Evolutionary conservation across 164 flowering plant species (phyloP).

Genomic region (Nymphaea thermarum): DNA sequence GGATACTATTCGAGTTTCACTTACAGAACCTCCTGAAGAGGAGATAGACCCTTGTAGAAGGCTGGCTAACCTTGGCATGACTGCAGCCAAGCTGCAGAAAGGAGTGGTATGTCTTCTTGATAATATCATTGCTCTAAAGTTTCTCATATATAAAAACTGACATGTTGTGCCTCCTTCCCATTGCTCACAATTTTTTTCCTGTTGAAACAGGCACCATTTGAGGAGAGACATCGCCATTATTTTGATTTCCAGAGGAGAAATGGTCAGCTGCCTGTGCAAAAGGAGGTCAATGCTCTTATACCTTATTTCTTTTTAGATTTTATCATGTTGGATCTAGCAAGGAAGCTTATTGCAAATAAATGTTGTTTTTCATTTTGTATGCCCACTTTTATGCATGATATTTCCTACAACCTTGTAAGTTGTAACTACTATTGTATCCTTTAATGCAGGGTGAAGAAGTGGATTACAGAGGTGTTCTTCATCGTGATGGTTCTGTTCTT

Average conservation of each 20-base stretch:
- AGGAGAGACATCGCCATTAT: constrained; percentile 80
- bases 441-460: constrained; percentile 76
- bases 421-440: neutral
- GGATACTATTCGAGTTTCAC: constrained; percentile 93
- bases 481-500: constrained; percentile 98
- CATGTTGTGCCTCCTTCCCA: neutral
- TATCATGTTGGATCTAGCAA: no score
- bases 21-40: constrained; percentile 91
- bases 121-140: neutral
- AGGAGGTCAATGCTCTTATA: constrained; percentile 46
- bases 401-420: neutral
- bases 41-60: constrained; percentile 95
- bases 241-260: constrained; percentile 93
- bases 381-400: neutral
- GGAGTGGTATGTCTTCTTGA: constrained; percentile 70
- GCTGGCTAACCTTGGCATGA: constrained; percentile 85
- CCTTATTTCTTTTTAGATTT: no score
- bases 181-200: neutral
- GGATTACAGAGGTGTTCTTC: constrained; percentile 89
- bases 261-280: constrained; percentile 82
- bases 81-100: constrained; percentile 69
- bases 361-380: neutral
- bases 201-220: constrained; percentile 56
- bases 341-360: neutral
- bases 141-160: neutral